Percentiles rank a stretch among this genome's conserved stretches.
Evolutionary conservation across 73 alveolate genomes (phyloP).

Genomic region (Tetrahymena borealis): DNA sequence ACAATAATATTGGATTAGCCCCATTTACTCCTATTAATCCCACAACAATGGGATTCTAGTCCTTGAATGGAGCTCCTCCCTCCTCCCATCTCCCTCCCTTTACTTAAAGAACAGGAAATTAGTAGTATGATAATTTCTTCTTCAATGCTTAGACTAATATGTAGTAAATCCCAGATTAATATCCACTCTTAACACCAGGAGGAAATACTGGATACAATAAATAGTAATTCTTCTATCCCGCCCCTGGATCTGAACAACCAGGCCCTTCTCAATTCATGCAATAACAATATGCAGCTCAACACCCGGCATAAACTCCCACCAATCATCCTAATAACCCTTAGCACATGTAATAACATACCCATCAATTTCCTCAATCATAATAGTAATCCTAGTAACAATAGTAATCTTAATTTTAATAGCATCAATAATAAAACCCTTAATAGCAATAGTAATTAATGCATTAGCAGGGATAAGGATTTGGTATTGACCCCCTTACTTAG

Average conservation of each 20-base stretch:
- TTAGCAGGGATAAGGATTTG: not conserved
- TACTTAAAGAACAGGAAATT: not conserved
- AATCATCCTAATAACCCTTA: not conserved
- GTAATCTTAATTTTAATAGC: not conserved
- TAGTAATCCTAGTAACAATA: not conserved
- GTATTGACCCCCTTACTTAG: not conserved
- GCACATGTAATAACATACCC: not conserved
- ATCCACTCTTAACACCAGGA: not conserved
- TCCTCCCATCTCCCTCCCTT: not conserved
- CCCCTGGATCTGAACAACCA: not conserved
- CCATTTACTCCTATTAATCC: not conserved
- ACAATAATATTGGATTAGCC: not conserved
- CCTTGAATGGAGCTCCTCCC: not conserved
- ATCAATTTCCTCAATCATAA: not conserved
- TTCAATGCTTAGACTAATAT: not conserved
- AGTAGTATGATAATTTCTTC: not conserved
- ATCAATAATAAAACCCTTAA: not conserved
- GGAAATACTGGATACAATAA: not conserved
- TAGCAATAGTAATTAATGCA: not conserved
- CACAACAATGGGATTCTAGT: not conserved
- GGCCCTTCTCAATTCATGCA: not conserved
- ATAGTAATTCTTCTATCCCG: not conserved
- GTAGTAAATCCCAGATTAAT: not conserved
- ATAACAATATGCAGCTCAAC: not conserved
- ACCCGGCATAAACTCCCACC: not conserved